Evolutionary conservation across 441 rosid genomes (phyloP).

Genomic region (Adansonia madagascariensis): DNA sequence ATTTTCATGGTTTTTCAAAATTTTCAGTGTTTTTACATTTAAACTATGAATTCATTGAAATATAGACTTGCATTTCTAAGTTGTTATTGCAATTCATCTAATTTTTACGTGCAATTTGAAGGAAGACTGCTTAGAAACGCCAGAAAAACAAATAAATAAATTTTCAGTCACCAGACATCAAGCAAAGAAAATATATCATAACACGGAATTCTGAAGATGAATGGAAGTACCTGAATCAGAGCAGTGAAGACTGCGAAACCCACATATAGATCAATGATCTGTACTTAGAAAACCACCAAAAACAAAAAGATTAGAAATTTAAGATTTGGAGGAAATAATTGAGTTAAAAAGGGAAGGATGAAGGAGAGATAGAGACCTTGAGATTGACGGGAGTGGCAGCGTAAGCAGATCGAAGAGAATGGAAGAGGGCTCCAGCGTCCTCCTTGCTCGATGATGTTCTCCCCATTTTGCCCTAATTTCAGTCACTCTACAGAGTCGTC

Average conservation of each 20-base stretch:
- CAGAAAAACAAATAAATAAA: neutral
- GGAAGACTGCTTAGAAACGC: neutral
- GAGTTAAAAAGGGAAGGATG: neutral
- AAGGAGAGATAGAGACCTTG: conserved; percentile 51
- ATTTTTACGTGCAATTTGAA: neutral
- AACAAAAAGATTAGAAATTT: neutral
- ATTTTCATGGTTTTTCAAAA: neutral
- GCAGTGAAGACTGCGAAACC: conserved; percentile 78
- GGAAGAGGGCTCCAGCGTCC: conserved; percentile 79
- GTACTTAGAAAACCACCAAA: conserved; percentile 19
- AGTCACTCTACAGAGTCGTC: neutral
- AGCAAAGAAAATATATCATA: neutral
- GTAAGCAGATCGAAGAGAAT: conserved; percentile 82
- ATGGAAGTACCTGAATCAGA: conserved; percentile 62
- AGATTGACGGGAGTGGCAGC: conserved; percentile 76
- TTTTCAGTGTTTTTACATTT: neutral
- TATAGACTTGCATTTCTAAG: neutral
- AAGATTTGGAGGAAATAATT: neutral
- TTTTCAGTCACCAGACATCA: neutral
- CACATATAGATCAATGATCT: conserved; percentile 91
- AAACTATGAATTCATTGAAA: neutral
- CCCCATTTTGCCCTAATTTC: conserved; percentile 3
- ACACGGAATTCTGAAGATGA: neutral
- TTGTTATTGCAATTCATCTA: neutral
- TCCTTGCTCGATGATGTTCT: conserved; percentile 49